phyloP scores from a whole-genome alignment of 495 filamentous ascomycete species.

The Astrocystis sublimbata region DNA sequence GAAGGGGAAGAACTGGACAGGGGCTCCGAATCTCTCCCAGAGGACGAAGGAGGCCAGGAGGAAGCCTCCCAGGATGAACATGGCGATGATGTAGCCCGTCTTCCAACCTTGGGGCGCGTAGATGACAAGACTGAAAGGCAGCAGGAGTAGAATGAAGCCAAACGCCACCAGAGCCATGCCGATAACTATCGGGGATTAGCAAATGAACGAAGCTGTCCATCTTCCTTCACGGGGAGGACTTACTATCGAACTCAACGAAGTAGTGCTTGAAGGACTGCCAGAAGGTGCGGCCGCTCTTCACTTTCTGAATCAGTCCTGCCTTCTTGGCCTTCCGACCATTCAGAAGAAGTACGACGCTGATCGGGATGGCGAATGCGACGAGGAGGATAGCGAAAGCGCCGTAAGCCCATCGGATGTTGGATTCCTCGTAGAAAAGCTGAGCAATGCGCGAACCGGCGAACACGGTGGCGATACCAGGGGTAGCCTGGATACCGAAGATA shows the following conservation, averaged over 20 bases:
- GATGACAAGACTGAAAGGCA: constrained; percentile 57
- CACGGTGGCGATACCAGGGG: constrained; percentile 61
- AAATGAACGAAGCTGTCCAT: no score
- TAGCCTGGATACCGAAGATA: constrained; percentile 55
- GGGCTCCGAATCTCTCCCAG: constrained; percentile 62
- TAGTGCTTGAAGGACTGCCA: constrained; percentile 55
- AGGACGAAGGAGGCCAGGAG: constrained; percentile 57
- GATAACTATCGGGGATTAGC: constrained; percentile 23
- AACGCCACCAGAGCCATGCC: constrained; percentile 56
- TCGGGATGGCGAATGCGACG: constrained; percentile 51
- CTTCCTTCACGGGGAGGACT: constrained; percentile 23
- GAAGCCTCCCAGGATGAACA: constrained; percentile 62
- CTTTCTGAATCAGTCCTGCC: constrained; percentile 21
- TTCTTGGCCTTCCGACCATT: constrained; percentile 53
- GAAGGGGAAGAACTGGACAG: constrained; percentile 57
- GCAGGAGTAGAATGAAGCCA: constrained; percentile 59
- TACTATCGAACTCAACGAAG: constrained; percentile 62
- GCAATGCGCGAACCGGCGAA: constrained; percentile 32
- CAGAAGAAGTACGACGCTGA: constrained; percentile 48
- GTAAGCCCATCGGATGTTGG: constrained; percentile 60
- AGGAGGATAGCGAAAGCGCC: constrained; percentile 56
- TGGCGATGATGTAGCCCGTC: constrained; percentile 43
- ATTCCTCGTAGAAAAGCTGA: constrained; percentile 14
- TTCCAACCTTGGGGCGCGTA: constrained; percentile 44
- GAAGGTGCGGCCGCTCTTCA: constrained; percentile 44